These are phyloP conservation scores for Heterobasidion irregulare DNA, from an alignment of 1,284 basidiomycete species.

Conservation along the genomic window DNA sequence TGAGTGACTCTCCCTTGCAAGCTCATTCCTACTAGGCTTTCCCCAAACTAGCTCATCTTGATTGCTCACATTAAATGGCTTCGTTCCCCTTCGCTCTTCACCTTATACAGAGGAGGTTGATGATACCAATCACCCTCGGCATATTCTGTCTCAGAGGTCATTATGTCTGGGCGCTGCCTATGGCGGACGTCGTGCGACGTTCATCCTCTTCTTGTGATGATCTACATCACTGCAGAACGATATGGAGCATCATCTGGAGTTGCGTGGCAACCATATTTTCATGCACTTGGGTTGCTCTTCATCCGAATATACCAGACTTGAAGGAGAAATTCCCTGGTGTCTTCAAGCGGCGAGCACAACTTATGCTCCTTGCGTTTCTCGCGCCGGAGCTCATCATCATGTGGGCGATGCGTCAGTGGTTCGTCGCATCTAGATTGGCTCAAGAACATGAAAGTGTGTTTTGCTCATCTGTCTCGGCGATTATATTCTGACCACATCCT, in stretches of 20 bases:
- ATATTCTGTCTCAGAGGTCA: too few relatives aligned
- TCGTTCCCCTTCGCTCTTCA: too few relatives aligned
- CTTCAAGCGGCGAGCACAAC: background rate
- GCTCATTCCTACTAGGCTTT: too few relatives aligned
- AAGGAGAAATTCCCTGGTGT: background rate
- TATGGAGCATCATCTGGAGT: constrained; percentile 16
- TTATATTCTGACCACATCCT: background rate
- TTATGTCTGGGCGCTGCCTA: too few relatives aligned
- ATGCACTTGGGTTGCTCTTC: constrained; percentile 22
- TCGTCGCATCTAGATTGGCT: background rate
- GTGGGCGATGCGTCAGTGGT: background rate
- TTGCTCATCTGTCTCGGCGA: too few relatives aligned
- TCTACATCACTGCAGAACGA: constrained; percentile 1
- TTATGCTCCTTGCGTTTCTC: background rate
- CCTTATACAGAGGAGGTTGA: too few relatives aligned
- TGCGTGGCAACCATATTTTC: constrained; percentile 20
- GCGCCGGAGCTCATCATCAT: background rate
- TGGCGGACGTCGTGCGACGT: too few relatives aligned
- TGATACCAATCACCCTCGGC: too few relatives aligned
- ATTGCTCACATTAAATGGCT: too few relatives aligned
- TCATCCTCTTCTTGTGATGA: too few relatives aligned
- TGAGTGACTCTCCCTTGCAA: too few relatives aligned
- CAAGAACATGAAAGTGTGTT: background rate
- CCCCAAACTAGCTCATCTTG: too few relatives aligned
- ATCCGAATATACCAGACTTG: constrained; percentile 17